Conservation (phyloP, 441 rosid genomes). For the Euphorbia schlechtendalii region DNA sequence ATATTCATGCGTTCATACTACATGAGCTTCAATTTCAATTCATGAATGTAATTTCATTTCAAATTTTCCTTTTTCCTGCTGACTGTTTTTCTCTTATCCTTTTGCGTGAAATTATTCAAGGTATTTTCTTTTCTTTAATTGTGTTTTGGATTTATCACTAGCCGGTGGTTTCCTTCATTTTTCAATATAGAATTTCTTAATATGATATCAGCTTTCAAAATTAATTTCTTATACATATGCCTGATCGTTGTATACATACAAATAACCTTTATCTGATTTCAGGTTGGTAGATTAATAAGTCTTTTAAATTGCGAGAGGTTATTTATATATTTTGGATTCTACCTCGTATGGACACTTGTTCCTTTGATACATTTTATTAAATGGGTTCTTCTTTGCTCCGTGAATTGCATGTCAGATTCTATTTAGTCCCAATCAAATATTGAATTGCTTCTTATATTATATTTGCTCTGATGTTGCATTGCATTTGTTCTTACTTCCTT, state of each 20-base stretch:
- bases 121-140: not conserved
- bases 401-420: not conserved
- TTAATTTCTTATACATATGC: too few species aligned
- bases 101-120: not conserved
- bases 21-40: too few species aligned
- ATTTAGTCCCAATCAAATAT: not conserved
- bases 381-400: not conserved
- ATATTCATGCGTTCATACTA: too few species aligned
- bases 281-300: not conserved
- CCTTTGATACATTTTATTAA: too few species aligned
- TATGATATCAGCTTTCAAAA: too few species aligned
- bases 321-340: not conserved
- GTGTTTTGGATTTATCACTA: not conserved
- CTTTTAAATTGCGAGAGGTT: not conserved
- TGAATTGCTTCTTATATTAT: too few species aligned
- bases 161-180: slow-evolving; percentile 5
- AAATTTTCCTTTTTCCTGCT: not conserved
- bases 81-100: slow-evolving; percentile 4
- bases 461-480: too few species aligned
- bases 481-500: too few species aligned
- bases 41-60: too few species aligned
- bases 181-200: too few species aligned
- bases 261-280: too few species aligned
- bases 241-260: too few species aligned
- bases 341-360: not conserved